A percentile compares a stretch with the other conserved stretches of the same genome.
Evolutionary conservation across 2,329 filamentous ascomycete species (phyloP).

Genomic region (Ophiostoma quercus): DNA sequence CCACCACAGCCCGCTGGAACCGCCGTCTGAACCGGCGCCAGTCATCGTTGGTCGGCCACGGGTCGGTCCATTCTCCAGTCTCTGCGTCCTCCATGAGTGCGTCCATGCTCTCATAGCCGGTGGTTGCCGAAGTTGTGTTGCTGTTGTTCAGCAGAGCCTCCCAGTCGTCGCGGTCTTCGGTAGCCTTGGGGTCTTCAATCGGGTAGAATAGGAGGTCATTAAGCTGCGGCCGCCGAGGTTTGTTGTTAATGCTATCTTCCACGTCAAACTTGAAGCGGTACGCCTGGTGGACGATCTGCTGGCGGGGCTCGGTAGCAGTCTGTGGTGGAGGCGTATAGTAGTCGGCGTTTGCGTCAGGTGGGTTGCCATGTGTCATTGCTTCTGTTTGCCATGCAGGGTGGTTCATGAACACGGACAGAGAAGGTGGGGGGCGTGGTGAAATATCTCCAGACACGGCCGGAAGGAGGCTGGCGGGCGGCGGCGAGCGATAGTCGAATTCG

Average conservation of each 20-base stretch:
- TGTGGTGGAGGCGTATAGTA: slow-evolving; percentile 16
- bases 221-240: slow-evolving; percentile 40
- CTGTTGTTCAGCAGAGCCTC: slow-evolving; percentile 23
- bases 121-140: background rate
- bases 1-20: slow-evolving; percentile 34
- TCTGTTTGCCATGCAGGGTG: background rate
- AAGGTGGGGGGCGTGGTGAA: background rate
- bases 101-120: background rate
- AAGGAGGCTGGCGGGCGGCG: background rate
- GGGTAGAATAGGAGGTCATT: slow-evolving; percentile 40
- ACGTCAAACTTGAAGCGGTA: slow-evolving; percentile 46
- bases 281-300: slow-evolving; percentile 42
- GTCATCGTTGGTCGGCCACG: slow-evolving; percentile 40
- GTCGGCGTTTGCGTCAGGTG: background rate
- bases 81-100: slow-evolving; percentile 24
- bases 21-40: slow-evolving; percentile 37
- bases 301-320: slow-evolving; percentile 29
- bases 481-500: slow-evolving; percentile 36
- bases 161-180: slow-evolving; percentile 31
- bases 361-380: background rate
- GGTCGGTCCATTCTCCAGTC: slow-evolving; percentile 34
- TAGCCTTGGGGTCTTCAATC: slow-evolving; percentile 28
- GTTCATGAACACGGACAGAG: background rate
- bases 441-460: background rate
- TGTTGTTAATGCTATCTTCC: slow-evolving; percentile 43